Base-by-base conservation (phyloP, 192 early-diverging fungal species). In the Podila clonocystis region DNA sequence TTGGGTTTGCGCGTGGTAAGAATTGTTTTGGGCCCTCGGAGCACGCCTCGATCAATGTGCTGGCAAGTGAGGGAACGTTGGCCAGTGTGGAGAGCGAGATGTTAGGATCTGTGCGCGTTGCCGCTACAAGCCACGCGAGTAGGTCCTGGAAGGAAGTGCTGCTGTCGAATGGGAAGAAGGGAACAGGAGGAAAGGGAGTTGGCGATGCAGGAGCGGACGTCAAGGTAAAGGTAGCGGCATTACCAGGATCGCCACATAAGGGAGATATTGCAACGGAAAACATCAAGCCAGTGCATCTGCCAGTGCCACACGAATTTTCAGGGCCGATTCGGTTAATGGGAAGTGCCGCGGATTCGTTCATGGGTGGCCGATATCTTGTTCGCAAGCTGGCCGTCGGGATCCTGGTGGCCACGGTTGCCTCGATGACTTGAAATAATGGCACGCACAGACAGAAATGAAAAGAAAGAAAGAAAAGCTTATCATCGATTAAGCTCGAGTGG, bases 321-420 rank as follows among this genome's bases (percentile, higher is more conserved):
- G 50, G 65, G 8, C 75, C 68, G 22, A 72, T 72, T 67, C 64
- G 75, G 24, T 24, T 79, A 57, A 72, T 79, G 76, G 76, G 76
- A 29, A 50, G 58, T 12, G 68, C 28, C 17, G 48, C 31, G 15
- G n/a, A 17, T 22, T 22, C 36, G 17, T 28, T 68, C 6, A 34
- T 65, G 6, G 0, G 26, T 29, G 63, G 30, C 49, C 36, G 28
- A 17, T 65, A 31, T 29, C 29, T 65, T 24, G 1, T 50, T 9
- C 7, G 29, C 1, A 58, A 24, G 29, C 1, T 49, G n/a, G 55
- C 28, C 0, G n/a, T 9, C n/a, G 62, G 70, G 30, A 38, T 72
- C 1, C 30, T 74, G 5, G 48, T 74, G 13, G 65, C 65, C 1
- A 20, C 55, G 58, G 17, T 45, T 5, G 48, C 41, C 17, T n/a